Evolutionary conservation across 805 yeast species (phyloP), one percentile per base, ranked within the genome.

Genomic region (Kluyveromyces wickerhamii): DNA sequence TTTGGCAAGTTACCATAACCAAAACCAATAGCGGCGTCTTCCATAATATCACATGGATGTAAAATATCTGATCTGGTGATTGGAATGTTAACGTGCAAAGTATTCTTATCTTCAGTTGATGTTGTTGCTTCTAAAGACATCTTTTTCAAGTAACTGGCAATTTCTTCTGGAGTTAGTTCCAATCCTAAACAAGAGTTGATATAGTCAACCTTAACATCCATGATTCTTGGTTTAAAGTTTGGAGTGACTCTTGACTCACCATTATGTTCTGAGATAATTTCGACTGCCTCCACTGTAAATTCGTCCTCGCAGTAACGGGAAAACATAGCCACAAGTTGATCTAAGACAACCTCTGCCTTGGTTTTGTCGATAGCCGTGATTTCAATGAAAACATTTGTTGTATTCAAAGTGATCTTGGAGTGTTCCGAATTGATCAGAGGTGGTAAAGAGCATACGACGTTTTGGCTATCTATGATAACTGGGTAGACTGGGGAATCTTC

Each of bases 1-100:
- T 79, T 85, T 43, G 72, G 73, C 54, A 92, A 71, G 57, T 84
- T 86, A 65, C 88, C 82, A 70, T 81, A 92, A 38, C 98, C 99
- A 57, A 86, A 92, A 20, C 86, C 94, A 54, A 92, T 81, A 31
- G 96, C 98, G 32, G 89, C 95, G 61, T 92, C 99, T 63, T 92
- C 99, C 94, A 92, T 84, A 47, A 92, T 79, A 63, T 92, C 99
- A 71, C 97, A 89, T 59, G 86, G 94, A 62, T 92, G 99, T 52
- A 92, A 70, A 42, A 92, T 74, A 62, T 92, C 99, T 8, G 97
- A 79, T 68, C 99, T 82, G 24, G 98, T 92, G 52, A 85, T 79
- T 43, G 99, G 99, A 40, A 92, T 75, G 24, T 63, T 57, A 37
- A 87, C 88, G 34, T 76, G 74, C 33, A 84, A 54, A 25, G 73